phyloP scores from a whole-genome alignment of 768 basidiomycete species.

The Boletus rufocinnamomeus region DNA sequence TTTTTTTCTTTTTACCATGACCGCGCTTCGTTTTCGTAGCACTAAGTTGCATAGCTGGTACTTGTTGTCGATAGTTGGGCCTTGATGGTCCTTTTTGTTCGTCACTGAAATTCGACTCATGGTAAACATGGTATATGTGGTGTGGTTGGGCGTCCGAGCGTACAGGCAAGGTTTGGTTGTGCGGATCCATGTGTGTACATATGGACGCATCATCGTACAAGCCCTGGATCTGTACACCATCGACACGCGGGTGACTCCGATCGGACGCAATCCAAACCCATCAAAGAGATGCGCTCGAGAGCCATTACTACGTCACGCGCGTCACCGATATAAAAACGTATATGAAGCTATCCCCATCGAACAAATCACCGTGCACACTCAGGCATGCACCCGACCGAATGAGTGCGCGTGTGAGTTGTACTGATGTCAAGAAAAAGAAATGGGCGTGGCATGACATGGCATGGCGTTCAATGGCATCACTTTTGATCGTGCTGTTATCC shows the following conservation, averaged over 20 bases:
- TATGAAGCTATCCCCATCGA: not conserved
- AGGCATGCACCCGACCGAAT: too few relatives aligned
- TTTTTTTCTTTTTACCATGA: conserved; percentile 15
- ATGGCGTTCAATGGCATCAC: not conserved
- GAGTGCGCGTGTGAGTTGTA: too few relatives aligned
- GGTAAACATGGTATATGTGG: conserved; percentile 8
- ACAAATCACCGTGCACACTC: not conserved
- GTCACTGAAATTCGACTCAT: conserved; percentile 7
- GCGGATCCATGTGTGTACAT: not conserved
- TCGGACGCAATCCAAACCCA: not conserved
- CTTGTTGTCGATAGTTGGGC: not conserved
- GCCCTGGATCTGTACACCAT: not conserved
- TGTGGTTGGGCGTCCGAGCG: not conserved
- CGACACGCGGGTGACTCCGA: not conserved
- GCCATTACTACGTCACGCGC: not conserved
- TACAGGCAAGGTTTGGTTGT: not conserved
- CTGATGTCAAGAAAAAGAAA: not conserved
- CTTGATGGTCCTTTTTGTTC: conserved; percentile 20
- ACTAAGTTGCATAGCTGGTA: conserved; percentile 19
- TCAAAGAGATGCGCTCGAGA: too few relatives aligned
- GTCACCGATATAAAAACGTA: not conserved
- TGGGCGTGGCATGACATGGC: not conserved
- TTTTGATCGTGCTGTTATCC: not conserved
- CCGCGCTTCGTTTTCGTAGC: conserved; percentile 13
- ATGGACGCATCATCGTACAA: not conserved